Percentiles rank a stretch among this genome's conserved stretches.
Evolutionary conservation across 1,139 yeast species (phyloP).

Genomic region (Debaryomyces sp.): DNA sequence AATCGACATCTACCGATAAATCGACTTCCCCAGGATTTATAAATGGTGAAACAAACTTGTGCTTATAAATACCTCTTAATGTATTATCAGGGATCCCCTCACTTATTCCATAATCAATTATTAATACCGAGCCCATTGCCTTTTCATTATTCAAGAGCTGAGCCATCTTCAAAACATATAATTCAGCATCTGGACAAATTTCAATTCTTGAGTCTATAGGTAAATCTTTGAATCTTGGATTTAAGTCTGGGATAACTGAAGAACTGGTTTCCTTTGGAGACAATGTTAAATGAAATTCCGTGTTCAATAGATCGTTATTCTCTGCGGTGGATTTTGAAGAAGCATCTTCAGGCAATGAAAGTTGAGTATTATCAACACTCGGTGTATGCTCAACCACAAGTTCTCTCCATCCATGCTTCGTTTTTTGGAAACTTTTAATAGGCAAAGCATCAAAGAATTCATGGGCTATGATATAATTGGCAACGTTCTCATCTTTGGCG

Average conservation of each 20-base stretch:
- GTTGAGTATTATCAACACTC: conserved; percentile 44
- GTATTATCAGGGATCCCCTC: conserved; percentile 66
- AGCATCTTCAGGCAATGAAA: conserved; percentile 24
- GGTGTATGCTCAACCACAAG: conserved; percentile 60
- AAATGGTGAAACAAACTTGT: conserved; percentile 79
- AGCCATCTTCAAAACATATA: conserved; percentile 50
- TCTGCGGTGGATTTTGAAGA: conserved; percentile 9
- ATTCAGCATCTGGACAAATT: conserved; percentile 74
- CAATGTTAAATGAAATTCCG: conserved; percentile 61
- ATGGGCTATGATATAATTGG: conserved; percentile 77
- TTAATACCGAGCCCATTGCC: conserved; percentile 62
- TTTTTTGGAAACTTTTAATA: conserved; percentile 66
- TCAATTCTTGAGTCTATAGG: conserved; percentile 66
- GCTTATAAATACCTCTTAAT: conserved; percentile 73
- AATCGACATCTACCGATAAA: conserved; percentile 83
- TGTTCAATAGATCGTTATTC: conserved; percentile 23
- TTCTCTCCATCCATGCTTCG: conserved; percentile 77
- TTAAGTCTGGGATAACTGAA: conserved; percentile 57
- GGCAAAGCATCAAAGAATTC: conserved; percentile 91
- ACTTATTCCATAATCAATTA: conserved; percentile 78
- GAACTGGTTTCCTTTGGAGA: conserved; percentile 67
- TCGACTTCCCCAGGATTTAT: conserved; percentile 78
- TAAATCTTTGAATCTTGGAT: conserved; percentile 54
- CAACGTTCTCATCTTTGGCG: conserved; percentile 34
- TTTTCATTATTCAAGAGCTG: conserved; percentile 38